phyloP scores from a whole-genome alignment of 2,329 filamentous ascomycete species.

The Trichoderma sp. region DNA sequence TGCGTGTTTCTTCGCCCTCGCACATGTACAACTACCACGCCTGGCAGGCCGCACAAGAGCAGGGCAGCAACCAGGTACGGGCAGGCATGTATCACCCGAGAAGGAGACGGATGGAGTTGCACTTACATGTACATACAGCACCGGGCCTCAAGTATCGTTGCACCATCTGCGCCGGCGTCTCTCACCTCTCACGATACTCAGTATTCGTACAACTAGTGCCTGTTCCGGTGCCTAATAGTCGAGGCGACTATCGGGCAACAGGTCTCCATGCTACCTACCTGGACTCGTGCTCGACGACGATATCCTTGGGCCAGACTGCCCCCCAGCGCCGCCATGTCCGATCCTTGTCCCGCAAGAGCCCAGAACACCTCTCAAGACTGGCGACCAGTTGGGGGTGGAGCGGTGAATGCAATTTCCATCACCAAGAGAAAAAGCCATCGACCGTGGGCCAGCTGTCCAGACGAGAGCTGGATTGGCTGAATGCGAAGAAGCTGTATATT shows the following conservation, averaged over 20 bases:
- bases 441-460: conserved; percentile 10
- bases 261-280: background rate
- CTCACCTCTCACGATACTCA: too few species aligned
- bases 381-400: conserved; percentile 16
- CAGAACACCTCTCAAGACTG: conserved; percentile 15
- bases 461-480: too few species aligned
- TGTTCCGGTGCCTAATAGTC: background rate
- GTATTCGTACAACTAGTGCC: too few species aligned
- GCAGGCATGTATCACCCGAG: too few species aligned
- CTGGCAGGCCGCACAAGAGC: too few species aligned
- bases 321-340: conserved; percentile 5
- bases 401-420: conserved; percentile 12
- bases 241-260: background rate
- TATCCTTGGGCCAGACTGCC: conserved; percentile 6
- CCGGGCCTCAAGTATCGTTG: background rate
- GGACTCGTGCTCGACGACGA: background rate
- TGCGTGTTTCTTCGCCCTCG: background rate
- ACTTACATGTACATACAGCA: too few species aligned
- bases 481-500: background rate
- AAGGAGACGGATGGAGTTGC: too few species aligned
- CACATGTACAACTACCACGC: background rate
- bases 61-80: too few species aligned
- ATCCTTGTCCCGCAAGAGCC: conserved; percentile 23
- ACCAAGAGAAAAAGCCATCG: background rate
- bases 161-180: too few species aligned